A percentile compares a stretch with the other conserved stretches of the same genome.
Evolutionary conservation across 2,329 filamentous ascomycete genomes (phyloP).

Genomic region (Cladosporium sp.): DNA sequence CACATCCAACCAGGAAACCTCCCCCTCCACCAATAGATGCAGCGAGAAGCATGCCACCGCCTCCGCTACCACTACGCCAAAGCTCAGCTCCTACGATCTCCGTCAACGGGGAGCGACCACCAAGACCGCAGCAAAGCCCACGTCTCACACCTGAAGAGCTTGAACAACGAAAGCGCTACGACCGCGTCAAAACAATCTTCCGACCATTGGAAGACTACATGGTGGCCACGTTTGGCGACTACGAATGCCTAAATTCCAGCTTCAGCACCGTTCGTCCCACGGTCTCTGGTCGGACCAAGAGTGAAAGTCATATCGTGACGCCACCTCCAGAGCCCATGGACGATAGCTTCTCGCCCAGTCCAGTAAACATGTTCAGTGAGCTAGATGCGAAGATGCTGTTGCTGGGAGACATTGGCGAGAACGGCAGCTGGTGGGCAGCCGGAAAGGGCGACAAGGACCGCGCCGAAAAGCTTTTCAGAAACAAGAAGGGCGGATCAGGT

Average conservation of each 20-base stretch:
- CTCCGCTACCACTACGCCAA: not conserved
- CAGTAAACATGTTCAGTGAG: conserved; percentile 50
- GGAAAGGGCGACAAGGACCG: conserved; percentile 43
- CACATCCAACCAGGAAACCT: conserved; percentile 28
- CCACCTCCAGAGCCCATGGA: conserved; percentile 30
- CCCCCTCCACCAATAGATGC: conserved; percentile 29
- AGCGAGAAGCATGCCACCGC: conserved; percentile 15
- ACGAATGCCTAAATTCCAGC: conserved; percentile 70
- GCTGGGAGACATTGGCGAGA: conserved; percentile 72
- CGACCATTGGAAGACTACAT: conserved; percentile 75
- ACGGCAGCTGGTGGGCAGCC: conserved; percentile 72
- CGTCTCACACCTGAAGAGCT: conserved; percentile 23
- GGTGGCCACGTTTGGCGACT: conserved; percentile 61
- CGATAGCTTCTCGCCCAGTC: conserved; percentile 21
- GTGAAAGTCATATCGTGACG: conserved; percentile 41
- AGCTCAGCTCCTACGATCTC: not conserved
- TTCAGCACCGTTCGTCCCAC: conserved; percentile 56
- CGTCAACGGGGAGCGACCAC: conserved; percentile 20
- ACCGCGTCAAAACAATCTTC: conserved; percentile 60
- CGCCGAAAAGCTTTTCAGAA: conserved; percentile 25
- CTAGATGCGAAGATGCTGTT: conserved; percentile 72
- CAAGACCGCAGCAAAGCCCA: conserved; percentile 24
- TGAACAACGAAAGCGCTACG: conserved; percentile 28
- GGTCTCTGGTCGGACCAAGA: conserved; percentile 36
- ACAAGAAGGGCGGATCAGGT: conserved; percentile 27